Evolutionary conservation across 352 stramenopile genomes (phyloP), one percentile per base, ranked within the genome.

Genomic region (Pythium pyrilobum): DNA sequence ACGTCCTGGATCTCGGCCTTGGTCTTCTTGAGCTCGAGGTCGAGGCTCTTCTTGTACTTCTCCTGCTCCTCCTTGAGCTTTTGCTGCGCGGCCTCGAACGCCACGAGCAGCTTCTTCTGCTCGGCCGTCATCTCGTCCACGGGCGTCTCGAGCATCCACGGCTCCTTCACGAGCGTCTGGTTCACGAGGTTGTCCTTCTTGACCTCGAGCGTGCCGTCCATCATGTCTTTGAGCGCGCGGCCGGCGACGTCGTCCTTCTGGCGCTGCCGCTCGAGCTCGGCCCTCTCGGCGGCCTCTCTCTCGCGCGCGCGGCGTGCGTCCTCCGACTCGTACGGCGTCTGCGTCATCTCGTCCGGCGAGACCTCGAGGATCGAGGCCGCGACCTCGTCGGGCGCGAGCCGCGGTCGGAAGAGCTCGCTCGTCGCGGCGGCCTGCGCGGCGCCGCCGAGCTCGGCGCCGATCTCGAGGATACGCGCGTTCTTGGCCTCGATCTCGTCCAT

Each of bases 171-270:
- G 8, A 82, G 52, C 25, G 72, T 74, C 25, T 89, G 70, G 0
- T 71, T 71, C 5, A 79, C 76, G 2, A 85, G 56, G 9, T 67
- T 72, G 20, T 96, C 87, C 48, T 93, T 96, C 52, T 92, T 95
- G 3, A 79, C 74, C 52, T 97, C 90, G 10, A 98, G 69, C 27
- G 91, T 98, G 23, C 91, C 92, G 62, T 96, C 71, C 92, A 98
- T 98, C 92, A 98, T 98, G 49, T 97, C 89, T 0, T 77, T 52
- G 5, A 97, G 62, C 6, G 85, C 89, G 2, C 89, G 85, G 0
- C 75, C 76, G 0, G 77, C 72, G 5, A 89, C 80, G 53, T 96
- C 83, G 61, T 97, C 89, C 33, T 91, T 87, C 27, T 91, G 74
- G 2, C 75, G 84, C 46, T 80, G 66, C 0, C 56, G 51, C 37